Conservation (phyloP, 75 land plant species). For the Picea sitchensis region DNA sequence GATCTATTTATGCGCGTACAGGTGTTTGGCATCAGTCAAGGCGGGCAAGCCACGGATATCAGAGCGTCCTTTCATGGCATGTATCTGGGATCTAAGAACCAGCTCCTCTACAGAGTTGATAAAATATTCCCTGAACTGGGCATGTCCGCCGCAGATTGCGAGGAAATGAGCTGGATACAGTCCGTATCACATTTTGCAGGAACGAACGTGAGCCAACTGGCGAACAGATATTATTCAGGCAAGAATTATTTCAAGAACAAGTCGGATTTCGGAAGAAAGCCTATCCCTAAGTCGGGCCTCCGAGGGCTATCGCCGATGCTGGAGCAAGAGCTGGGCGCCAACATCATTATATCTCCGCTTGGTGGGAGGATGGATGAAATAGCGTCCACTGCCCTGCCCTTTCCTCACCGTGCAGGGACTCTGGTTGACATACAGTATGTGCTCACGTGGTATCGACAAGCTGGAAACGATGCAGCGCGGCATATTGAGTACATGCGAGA, state of each 20-base stretch:
- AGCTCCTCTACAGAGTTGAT: not conserved
- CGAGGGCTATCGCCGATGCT: constrained; percentile 2
- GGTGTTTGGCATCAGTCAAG: constrained; percentile 13
- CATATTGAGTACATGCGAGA: not conserved
- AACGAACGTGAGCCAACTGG: not conserved
- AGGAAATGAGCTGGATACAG: not conserved
- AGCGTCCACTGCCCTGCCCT: constrained; percentile 2
- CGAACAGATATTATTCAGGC: not conserved
- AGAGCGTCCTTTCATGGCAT: constrained; percentile 17
- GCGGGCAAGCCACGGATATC: not conserved
- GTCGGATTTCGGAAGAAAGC: not conserved
- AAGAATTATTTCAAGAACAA: not conserved
- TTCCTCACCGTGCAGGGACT: constrained; percentile 20
- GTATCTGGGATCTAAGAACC: constrained; percentile 23
- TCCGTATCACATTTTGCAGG: not conserved
- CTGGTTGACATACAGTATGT: constrained; percentile 14
- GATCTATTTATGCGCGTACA: constrained; percentile 23
- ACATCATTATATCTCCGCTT: not conserved
- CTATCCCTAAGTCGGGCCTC: not conserved
- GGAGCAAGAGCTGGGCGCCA: not conserved
- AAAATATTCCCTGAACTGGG: constrained; percentile 1
- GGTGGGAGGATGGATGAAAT: constrained; percentile 14
- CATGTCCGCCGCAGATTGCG: not conserved
- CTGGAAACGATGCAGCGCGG: not conserved
- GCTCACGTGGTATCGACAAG: not conserved